These are phyloP conservation scores for Kodamaea kakaduensis DNA, from an alignment of 805 yeast genomes.

Conservation along the genomic window DNA sequence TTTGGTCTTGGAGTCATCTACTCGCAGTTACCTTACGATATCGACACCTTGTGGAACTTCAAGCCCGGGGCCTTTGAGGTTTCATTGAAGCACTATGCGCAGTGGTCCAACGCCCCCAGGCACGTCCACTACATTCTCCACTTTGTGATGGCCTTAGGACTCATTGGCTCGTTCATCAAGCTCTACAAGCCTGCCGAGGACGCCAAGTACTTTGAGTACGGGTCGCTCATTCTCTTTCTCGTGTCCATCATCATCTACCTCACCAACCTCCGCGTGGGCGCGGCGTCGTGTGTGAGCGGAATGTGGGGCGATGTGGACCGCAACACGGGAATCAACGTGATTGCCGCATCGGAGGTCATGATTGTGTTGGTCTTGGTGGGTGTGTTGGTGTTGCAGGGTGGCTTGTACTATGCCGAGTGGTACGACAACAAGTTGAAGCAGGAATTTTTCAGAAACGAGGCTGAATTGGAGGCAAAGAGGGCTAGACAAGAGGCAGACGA, in stretches of 20 bases:
- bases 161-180: constrained; percentile 69
- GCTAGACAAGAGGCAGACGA: constrained; percentile 5
- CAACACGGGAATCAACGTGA: constrained; percentile 81
- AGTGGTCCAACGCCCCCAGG: constrained; percentile 65
- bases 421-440: constrained; percentile 39
- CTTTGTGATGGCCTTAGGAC: constrained; percentile 56
- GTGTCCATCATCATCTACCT: constrained; percentile 73
- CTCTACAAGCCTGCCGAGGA: constrained; percentile 86
- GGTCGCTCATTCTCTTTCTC: constrained; percentile 69
- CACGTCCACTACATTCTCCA: constrained; percentile 61
- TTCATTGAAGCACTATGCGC: constrained; percentile 70
- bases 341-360: constrained; percentile 85
- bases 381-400: constrained; percentile 79
- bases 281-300: constrained; percentile 61
- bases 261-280: constrained; percentile 81
- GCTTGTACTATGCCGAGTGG: constrained; percentile 81
- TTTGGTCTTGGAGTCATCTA: constrained; percentile 78
- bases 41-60: constrained; percentile 65
- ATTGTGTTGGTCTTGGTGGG: constrained; percentile 69
- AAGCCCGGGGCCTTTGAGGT: constrained; percentile 47
- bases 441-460: constrained; percentile 30
- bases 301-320: constrained; percentile 93
- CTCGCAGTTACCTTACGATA: constrained; percentile 80
- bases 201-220: constrained; percentile 85
- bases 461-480: constrained; percentile 15